Evolutionary conservation across 129 eudicot genomes (phyloP).

Genomic region (Artemisia argyi): DNA sequence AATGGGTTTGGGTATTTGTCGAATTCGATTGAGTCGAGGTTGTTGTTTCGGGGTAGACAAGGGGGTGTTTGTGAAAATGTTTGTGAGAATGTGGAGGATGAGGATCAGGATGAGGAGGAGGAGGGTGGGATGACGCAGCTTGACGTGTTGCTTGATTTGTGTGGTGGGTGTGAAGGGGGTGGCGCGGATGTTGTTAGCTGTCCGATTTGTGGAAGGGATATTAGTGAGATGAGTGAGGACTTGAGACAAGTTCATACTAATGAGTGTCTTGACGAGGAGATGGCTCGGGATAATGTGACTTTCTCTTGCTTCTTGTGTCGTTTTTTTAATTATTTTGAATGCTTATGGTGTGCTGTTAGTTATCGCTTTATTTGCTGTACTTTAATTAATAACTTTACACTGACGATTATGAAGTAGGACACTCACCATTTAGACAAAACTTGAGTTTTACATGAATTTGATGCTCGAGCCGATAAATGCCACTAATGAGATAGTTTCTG

Average conservation of each 20-base stretch:
- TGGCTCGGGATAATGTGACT: constrained; percentile 34
- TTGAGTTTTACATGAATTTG: background rate
- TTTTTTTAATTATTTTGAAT: background rate
- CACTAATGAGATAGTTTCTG: too few species aligned
- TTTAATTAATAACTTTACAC: background rate
- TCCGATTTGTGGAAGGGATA: constrained; percentile 75
- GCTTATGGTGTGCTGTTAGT: background rate
- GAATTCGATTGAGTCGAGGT: constrained; percentile 54
- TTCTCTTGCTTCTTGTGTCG: background rate
- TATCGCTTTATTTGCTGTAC: background rate
- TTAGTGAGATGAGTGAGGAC: constrained; percentile 63
- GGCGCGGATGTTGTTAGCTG: constrained; percentile 43
- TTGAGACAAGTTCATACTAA: constrained; percentile 69
- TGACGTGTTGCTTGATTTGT: constrained; percentile 71
- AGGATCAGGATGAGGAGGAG: constrained; percentile 39
- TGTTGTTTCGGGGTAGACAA: constrained; percentile 30
- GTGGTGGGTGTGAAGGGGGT: constrained; percentile 54
- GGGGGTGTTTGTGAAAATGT: constrained; percentile 38
- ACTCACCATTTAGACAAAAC: background rate
- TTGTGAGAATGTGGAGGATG: constrained; percentile 27
- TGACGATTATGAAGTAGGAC: background rate
- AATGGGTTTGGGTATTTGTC: constrained; percentile 21
- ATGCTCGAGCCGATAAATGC: background rate
- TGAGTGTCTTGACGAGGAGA: constrained; percentile 72
- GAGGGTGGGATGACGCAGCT: constrained; percentile 49